Base-by-base conservation (phyloP, 441 rosid genomes). In the Brassica balearica region DNA sequence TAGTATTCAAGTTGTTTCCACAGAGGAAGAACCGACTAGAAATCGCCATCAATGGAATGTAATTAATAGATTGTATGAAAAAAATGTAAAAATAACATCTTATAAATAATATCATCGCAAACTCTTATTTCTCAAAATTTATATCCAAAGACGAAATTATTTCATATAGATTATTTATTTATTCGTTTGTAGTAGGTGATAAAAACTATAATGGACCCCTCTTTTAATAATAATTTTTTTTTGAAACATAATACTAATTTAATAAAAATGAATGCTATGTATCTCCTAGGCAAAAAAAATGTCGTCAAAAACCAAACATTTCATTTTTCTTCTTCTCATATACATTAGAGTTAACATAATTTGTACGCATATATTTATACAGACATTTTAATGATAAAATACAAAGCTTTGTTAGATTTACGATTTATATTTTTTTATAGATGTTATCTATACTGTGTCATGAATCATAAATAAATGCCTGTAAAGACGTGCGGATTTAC, bases 1-100 rank as follows among this genome's bases (percentile, higher is more conserved):
- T 87, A 90, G 85, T 90, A 86, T n/a, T 85, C 90, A 2, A 87
- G 66, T 80, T 90, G 86, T 80, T 80, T 87, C 92, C 92, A 88
- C 1, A 87, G 64, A n/a, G 92, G 89, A 58, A 90, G 83, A 71
- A 90, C 94, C n/a, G 88, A 80, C 94, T 90, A 53, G 62, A 81
- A 81, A 77, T 27, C 34, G 0, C n/a, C 73, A 79, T 22, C 69
- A 71, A 34, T 6, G 11, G n/a, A 62, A 70, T 25, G 1, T 34
- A 5, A 9, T 25, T 27, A 65, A 12, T 27, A 55, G 5, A 51
- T 62, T 68, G 41, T 61, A 14, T 5, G 29, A 25, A 20, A 32
- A 53, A 29, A 29, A 63, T 43, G 2, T 43, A 43, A 41, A 41
- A 1, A 43, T 0, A 10, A 3, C 56, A 48, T 48, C 56, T 48